Evolutionary conservation across 371 early-diverging fungal species (phyloP), one percentile per base, ranked within the genome.

Genomic region (Mortierella sp.): DNA sequence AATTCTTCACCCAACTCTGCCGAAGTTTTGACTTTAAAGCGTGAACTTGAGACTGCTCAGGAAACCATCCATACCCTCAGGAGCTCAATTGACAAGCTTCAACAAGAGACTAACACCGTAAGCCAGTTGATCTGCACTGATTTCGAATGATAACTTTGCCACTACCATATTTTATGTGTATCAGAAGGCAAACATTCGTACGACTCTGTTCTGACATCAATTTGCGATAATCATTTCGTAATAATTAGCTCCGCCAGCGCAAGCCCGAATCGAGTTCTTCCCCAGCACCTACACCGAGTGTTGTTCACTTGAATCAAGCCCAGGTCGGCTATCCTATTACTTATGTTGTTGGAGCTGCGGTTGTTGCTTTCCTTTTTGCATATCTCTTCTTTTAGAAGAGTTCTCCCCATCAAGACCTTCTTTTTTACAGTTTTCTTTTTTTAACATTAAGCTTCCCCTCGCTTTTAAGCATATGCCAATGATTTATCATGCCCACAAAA

Each of bases 321-420:
- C 88, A 89, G 68, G 21, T 24, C 13, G 90, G 89, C 9, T 88
- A 86, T 64, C 88, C 87, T 52, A 76, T 84, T n/a, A 84, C 82
- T 50, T 85, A 86, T 24, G 84, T 88, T 19, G 73, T 77, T 19
- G 76, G 77, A 21, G 85, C 87, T 1, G 85, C 86, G 5, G 57
- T 76, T 16, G 52, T 84, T 21, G 80, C 85, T 8, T 88, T 88
- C 73, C 64, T 88, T 22, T 67, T 88, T 65, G 83, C 86, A 8
- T 86, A 84, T 65, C 74, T 88, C 43, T 86, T 88, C 78, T 88
- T 88, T 60, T 88, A 81, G 41, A 53, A 63, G 33, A 43, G 16
- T 43, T 16, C 28, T n/a, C 16, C 45, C 7, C 45, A 13, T 43
- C 45, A 43, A 43, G 45, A 43, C 15, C 7, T 13, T 52, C 15